These are phyloP conservation scores for Globisporangium ultimum DNA, from an alignment of 352 stramenopile genomes.

Conservation along the genomic window DNA sequence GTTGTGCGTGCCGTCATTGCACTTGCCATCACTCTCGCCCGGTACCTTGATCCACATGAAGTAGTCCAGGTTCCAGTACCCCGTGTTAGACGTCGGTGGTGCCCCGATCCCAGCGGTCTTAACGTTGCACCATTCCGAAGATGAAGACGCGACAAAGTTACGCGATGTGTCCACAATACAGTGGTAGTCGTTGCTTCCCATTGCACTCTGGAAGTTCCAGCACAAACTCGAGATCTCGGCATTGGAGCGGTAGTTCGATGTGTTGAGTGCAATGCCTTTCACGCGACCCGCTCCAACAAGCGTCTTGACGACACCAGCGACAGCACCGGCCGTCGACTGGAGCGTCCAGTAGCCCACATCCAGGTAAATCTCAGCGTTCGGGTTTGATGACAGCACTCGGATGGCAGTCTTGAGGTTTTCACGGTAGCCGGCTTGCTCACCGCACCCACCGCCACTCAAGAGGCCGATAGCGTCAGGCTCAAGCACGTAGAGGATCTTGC, in stretches of 20 bases:
- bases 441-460: slow-evolving; percentile 41
- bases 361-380: slow-evolving; percentile 58
- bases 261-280: slow-evolving; percentile 69
- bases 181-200: slow-evolving; percentile 34
- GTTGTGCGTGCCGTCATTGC: slow-evolving; percentile 34
- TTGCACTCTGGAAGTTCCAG: slow-evolving; percentile 47
- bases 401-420: slow-evolving; percentile 54
- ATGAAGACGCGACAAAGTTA: slow-evolving; percentile 40
- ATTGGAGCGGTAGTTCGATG: slow-evolving; percentile 64
- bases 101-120: slow-evolving; percentile 50
- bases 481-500: slow-evolving; percentile 65
- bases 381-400: slow-evolving; percentile 44
- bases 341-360: slow-evolving; percentile 66
- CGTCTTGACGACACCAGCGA: slow-evolving; percentile 44
- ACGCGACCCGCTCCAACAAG: slow-evolving; percentile 31
- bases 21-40: slow-evolving; percentile 63
- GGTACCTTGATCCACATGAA: slow-evolving; percentile 68
- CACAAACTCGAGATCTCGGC: slow-evolving; percentile 48
- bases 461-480: slow-evolving; percentile 64
- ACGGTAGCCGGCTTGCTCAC: slow-evolving; percentile 33
- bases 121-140: slow-evolving; percentile 70
- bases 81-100: slow-evolving; percentile 45
- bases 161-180: slow-evolving; percentile 69
- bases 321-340: slow-evolving; percentile 19
- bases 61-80: slow-evolving; percentile 51